Evolutionary conservation across 495 filamentous ascomycete genomes (phyloP), one percentile per base, ranked within the genome.

Genomic region (Hypoxylon lienhwacheense): DNA sequence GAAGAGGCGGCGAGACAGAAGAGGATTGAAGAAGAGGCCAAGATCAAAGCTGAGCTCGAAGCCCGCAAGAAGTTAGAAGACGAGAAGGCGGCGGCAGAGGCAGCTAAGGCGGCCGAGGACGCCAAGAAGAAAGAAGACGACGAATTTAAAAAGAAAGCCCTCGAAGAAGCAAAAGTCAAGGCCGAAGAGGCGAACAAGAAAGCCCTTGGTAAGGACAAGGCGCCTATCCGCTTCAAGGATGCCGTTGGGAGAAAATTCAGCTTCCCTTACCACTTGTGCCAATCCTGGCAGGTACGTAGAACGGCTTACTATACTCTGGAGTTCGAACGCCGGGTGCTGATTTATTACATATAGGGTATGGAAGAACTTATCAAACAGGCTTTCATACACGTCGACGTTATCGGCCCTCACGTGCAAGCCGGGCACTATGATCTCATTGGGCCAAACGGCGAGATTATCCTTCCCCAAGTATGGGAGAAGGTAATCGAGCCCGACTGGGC

Each of bases 391-490:
- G 87, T 95, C 35, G 89, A 91, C 29, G 79, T 86, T 8, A 85
- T 92, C 53, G 88, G 88, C 6, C 85, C 84, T 29, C 88, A 91
- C 61, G 90, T 95, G 14, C 86, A 85, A 31, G 83, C 89, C 42
- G 88, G 88, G 0, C 88, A 91, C 65, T 95, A 91, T 70, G 90
- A 95, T 67, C 74, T 95, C 31, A 78, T 89, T 12, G 88, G 87
- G 1, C 89, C 89, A 1, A 85, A 92, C 65, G 87, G 86, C 47
- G 88, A 92, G 59, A 93, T 95, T 59, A 90, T 95, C 56, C 83
- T 95, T 15, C 89, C 89, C 5, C 82, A 88, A 53, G 83, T 93
- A 5, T 95, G 89, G 89, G 89, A 93, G 50, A 89, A 82, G 44
- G 84, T 90, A 36, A 73, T 95, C 34, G 81, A 93, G 69, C 90